Evolutionary conservation across 2,329 filamentous ascomycete genomes (phyloP).

Genomic region (Cladosporium colombiae): DNA sequence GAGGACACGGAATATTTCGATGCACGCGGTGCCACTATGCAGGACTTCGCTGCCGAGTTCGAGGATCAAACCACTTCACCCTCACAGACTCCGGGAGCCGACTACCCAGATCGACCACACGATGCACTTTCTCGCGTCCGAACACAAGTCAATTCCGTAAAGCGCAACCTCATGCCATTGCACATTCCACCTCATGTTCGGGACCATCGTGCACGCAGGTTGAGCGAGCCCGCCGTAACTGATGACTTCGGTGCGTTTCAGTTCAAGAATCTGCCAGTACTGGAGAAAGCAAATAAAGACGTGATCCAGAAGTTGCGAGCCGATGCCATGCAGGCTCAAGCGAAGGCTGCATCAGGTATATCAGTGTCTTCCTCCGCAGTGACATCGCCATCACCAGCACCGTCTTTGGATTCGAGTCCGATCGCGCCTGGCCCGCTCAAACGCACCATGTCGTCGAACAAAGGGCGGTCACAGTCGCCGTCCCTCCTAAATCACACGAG

Average conservation of each 20-base stretch:
- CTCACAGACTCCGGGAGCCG: slow-evolving; percentile 66
- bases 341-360: slow-evolving; percentile 48
- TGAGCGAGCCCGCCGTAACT: slow-evolving; percentile 83
- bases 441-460: slow-evolving; percentile 79
- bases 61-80: slow-evolving; percentile 83
- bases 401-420: slow-evolving; percentile 81
- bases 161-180: slow-evolving; percentile 88
- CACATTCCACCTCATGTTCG: slow-evolving; percentile 96
- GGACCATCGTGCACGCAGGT: slow-evolving; percentile 79
- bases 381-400: slow-evolving; percentile 59
- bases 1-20: slow-evolving; percentile 99
- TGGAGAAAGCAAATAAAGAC: slow-evolving; percentile 98
- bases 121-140: slow-evolving; percentile 90
- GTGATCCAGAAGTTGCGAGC: slow-evolving; percentile 94
- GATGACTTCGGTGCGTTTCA: slow-evolving; percentile 97
- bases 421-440: slow-evolving; percentile 77
- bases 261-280: slow-evolving; percentile 94
- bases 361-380: slow-evolving; percentile 40
- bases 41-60: slow-evolving; percentile 90
- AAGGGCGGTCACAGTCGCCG: slow-evolving; percentile 81
- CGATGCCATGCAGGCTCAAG: slow-evolving; percentile 76
- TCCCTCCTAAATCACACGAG: slow-evolving; percentile 76
- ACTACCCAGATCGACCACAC: slow-evolving; percentile 87
- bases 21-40: slow-evolving; percentile 82
- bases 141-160: slow-evolving; percentile 79